Evolutionary conservation across 2,329 filamentous ascomycete species (phyloP).

Genomic region (Paecilomyces formosus): DNA sequence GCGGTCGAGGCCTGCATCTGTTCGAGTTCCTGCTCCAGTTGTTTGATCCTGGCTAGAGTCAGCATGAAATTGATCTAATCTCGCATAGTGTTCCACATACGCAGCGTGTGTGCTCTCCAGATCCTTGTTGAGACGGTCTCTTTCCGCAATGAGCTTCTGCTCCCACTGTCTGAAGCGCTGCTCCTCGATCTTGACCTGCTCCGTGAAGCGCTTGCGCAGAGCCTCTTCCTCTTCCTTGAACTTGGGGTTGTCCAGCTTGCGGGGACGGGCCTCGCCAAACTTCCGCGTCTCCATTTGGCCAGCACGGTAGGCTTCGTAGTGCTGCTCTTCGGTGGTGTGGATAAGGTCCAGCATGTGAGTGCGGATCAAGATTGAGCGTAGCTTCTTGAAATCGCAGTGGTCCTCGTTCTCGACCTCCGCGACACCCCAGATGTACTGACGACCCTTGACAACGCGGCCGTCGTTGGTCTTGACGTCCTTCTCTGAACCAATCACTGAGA

Average conservation of each 20-base stretch:
- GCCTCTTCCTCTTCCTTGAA: slow-evolving; percentile 99
- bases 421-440: slow-evolving; percentile 98
- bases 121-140: slow-evolving; percentile 99
- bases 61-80: slow-evolving; percentile 11
- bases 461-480: slow-evolving; percentile 97
- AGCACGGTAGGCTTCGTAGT: slow-evolving; percentile 98
- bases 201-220: slow-evolving; percentile 96
- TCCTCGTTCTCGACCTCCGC: slow-evolving; percentile 99
- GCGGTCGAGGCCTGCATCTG: slow-evolving; percentile 82
- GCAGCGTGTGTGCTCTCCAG: slow-evolving; percentile 93
- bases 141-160: slow-evolving; percentile 98
- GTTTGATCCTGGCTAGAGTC: slow-evolving; percentile 38
- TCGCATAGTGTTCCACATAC: slow-evolving; percentile 26
- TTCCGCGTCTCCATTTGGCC: slow-evolving; percentile 99
- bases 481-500: slow-evolving; percentile 97
- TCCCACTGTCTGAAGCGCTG: slow-evolving; percentile 99
- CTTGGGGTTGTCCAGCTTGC: slow-evolving; percentile 99
- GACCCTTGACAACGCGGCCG: slow-evolving; percentile 94
- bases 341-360: slow-evolving; percentile 99
- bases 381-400: slow-evolving; percentile 99
- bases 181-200: slow-evolving; percentile 99
- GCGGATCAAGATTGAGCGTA: slow-evolving; percentile 95
- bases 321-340: slow-evolving; percentile 97
- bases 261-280: slow-evolving; percentile 92
- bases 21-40: slow-evolving; percentile 78